A percentile compares a stretch with the other conserved stretches of the same genome.
phyloP scores from a whole-genome alignment of 495 filamentous ascomycete genomes.

The Apodospora peruviana region DNA sequence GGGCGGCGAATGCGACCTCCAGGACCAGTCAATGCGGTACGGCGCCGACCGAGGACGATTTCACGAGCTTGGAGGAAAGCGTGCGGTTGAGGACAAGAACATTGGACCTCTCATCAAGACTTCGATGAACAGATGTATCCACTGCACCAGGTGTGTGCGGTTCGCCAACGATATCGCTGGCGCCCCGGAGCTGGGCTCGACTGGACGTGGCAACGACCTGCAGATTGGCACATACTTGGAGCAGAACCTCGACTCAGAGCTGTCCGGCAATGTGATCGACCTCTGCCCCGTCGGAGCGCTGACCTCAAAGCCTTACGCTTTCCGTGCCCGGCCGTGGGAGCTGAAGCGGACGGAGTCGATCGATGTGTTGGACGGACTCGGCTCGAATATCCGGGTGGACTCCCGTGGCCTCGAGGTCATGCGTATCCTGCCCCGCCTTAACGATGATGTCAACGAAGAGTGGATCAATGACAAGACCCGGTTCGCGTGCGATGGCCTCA shows the following conservation, averaged over 20 bases:
- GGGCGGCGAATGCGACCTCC: conserved; percentile 96
- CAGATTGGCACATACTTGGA: conserved; percentile 98
- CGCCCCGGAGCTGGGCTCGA: conserved; percentile 88
- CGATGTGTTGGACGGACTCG: conserved; percentile 86
- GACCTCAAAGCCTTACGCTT: conserved; percentile 95
- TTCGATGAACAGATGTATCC: conserved; percentile 99
- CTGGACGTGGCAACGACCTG: conserved; percentile 91
- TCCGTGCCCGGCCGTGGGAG: conserved; percentile 95
- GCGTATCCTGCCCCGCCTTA: conserved; percentile 85
- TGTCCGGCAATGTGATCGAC: conserved; percentile 97
- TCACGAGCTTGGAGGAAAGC: conserved; percentile 90
- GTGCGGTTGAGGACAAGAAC: conserved; percentile 98
- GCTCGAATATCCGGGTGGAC: conserved; percentile 91
- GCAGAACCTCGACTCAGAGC: conserved; percentile 80
- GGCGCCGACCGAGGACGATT: conserved; percentile 94
- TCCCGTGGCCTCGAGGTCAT: conserved; percentile 93
- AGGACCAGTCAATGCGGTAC: conserved; percentile 99
- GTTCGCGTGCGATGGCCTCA: conserved; percentile 95
- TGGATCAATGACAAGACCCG: conserved; percentile 99
- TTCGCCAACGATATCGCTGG: conserved; percentile 97
- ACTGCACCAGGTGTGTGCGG: conserved; percentile 95
- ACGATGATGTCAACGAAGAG: conserved; percentile 97
- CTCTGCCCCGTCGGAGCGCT: conserved; percentile 95
- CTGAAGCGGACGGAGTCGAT: conserved; percentile 88
- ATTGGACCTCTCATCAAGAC: conserved; percentile 98